Base-by-base conservation (phyloP, 345 rosid species). In the Schrenkiella parvula region DNA sequence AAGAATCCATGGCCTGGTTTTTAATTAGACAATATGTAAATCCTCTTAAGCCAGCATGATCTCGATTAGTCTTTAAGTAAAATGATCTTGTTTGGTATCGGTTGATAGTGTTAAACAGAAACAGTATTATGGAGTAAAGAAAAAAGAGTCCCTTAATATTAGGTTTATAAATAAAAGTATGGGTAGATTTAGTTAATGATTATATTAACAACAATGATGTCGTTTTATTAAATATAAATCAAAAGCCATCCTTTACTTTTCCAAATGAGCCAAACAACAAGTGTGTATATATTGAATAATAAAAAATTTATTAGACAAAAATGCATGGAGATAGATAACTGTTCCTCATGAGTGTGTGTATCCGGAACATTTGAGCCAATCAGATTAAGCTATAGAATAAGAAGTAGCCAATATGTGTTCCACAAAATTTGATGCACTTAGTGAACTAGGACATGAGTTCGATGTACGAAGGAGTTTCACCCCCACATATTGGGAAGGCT, bases 201-300 rank as follows among this genome's bases (percentile, higher is more conserved):
- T 21, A 10, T 1, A 18, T 18, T 28, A 64, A 5, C 29, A 65
- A 48, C 46, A 50, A n/a, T 50, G 1, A 50, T 51, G 26, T 37
- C 35, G 34, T n/a, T 63, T 22, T n/a, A 34, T n/a, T 2, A 47
- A 22, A 48, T 35, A 19, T 5, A 34, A 37, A 51, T 66, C 71
- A 51, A 25, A 66, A 41, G 50, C 23, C 37, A 51, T 11, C 38
- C 32, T 50, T 50, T 15, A 15, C 9, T 17, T 53, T 53, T 39
- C 23, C 52, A 52, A 52, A 38, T n/a, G 11, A 51, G 60, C 38
- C 46, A 26, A 68, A 68, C 63, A 54, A 55, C 31, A 54, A 54
- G 62, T 67, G 64, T 57, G n/a, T 12, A 32, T 15, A 17, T 2
- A 17, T 42, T 11, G 23, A 3, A 18, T 18, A 46, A 9, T 18